Conservation (phyloP, 2,329 filamentous ascomycete genomes). For the Penicillium verrucosum region DNA sequence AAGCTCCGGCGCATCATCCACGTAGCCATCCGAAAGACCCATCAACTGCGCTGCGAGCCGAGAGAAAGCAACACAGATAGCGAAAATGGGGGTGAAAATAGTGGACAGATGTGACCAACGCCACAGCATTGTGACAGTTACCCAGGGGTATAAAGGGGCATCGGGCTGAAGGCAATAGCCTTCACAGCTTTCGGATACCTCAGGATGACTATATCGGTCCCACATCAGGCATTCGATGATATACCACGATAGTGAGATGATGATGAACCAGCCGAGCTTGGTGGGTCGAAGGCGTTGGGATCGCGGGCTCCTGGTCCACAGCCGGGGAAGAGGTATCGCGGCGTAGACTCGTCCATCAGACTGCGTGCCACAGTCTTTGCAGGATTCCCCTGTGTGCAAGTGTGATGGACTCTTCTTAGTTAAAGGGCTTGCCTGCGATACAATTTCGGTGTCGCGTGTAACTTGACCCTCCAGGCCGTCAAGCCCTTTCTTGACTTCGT, state of each 20-base stretch:
- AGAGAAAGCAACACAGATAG: conserved; percentile 31
- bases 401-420: conserved; percentile 11
- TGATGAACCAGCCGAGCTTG: conserved; percentile 38
- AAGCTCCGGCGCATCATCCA: conserved; percentile 30
- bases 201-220: conserved; percentile 52
- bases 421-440: conserved; percentile 15
- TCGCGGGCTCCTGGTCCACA: conserved; percentile 33
- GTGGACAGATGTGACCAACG: conserved; percentile 43
- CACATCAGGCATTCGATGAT: conserved; percentile 49
- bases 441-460: conserved; percentile 20
- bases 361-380: conserved; percentile 25
- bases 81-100: conserved; percentile 30
- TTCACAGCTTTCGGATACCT: conserved; percentile 47
- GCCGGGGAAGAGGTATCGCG: conserved; percentile 34
- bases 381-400: conserved; percentile 14
- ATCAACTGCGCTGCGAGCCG: conserved; percentile 35
- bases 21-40: conserved; percentile 44
- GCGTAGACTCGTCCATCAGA: conserved; percentile 31
- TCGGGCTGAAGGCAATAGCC: conserved; percentile 51
- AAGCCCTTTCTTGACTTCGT: conserved; percentile 41
- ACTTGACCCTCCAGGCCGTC: conserved; percentile 40
- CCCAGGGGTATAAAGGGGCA: conserved; percentile 54
- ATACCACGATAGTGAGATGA: conserved; percentile 49
- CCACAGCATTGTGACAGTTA: conserved; percentile 54
- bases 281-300: conserved; percentile 35